phyloP scores from a whole-genome alignment of 192 early-diverging fungal genomes.

The Coemansia sp. region DNA sequence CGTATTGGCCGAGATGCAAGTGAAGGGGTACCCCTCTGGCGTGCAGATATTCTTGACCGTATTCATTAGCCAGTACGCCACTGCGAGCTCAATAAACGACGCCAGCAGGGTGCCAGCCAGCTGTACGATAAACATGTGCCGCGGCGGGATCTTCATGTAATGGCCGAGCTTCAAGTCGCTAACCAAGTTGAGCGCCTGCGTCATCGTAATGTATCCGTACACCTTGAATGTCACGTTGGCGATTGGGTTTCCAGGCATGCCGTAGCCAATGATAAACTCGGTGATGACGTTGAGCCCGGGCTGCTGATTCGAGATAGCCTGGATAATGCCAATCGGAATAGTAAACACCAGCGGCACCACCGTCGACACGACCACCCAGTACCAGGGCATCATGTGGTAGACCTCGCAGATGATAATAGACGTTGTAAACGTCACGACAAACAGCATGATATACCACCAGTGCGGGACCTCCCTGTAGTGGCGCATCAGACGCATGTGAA shows the following conservation, averaged over 20 bases:
- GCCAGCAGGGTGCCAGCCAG: constrained; percentile 67
- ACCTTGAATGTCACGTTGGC: constrained; percentile 87
- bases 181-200: constrained; percentile 73
- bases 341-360: constrained; percentile 62
- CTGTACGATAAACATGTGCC: constrained; percentile 78
- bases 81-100: constrained; percentile 66
- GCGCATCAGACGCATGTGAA: constrained; percentile 73
- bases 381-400: constrained; percentile 62
- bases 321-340: constrained; percentile 80
- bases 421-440: constrained; percentile 37
- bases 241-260: constrained; percentile 76
- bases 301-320: constrained; percentile 72
- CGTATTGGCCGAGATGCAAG: constrained; percentile 57
- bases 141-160: constrained; percentile 84
- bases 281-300: constrained; percentile 81
- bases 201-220: constrained; percentile 73
- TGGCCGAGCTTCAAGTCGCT: constrained; percentile 73
- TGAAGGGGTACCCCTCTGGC: constrained; percentile 63
- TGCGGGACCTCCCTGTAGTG: constrained; percentile 71
- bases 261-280: constrained; percentile 81
- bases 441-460: constrained; percentile 68
- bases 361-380: constrained; percentile 66
- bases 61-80: constrained; percentile 66
- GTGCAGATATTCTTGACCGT: constrained; percentile 61
- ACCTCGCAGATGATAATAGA: constrained; percentile 48